Evolutionary conservation across 129 eudicot species (phyloP).

Genomic region (Smallanthus sonchifolius): DNA sequence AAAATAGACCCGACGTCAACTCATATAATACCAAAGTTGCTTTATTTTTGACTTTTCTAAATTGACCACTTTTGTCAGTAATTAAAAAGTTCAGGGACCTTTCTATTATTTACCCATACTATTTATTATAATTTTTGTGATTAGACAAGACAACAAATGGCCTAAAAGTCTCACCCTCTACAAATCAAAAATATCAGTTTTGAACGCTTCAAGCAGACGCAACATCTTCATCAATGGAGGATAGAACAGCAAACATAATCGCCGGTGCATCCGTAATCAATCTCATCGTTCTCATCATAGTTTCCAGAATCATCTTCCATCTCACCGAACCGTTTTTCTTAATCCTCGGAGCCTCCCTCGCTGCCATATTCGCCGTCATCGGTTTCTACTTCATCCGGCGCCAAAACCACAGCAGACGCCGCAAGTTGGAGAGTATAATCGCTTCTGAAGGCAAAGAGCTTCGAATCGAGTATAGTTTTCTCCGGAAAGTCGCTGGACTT

Average conservation of each 20-base stretch:
- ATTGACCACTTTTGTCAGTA: neutral
- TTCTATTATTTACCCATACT: neutral
- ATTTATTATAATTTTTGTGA: neutral
- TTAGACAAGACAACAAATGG: neutral
- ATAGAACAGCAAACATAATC: slow-evolving; percentile 44
- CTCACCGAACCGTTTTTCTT: slow-evolving; percentile 49
- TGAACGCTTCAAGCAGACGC: neutral
- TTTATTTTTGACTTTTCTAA: too few relatives aligned
- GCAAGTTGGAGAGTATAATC: slow-evolving; percentile 32
- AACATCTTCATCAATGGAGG: slow-evolving; percentile 43
- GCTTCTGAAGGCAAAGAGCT: slow-evolving; percentile 64
- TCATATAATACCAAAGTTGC: too few relatives aligned
- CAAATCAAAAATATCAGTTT: neutral
- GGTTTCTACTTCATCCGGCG: slow-evolving; percentile 25
- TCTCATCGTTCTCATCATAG: slow-evolving; percentile 33
- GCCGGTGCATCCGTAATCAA: slow-evolving; percentile 28
- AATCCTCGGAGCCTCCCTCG: slow-evolving; percentile 51
- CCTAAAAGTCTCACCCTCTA: slow-evolving; percentile 10
- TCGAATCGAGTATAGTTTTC: slow-evolving; percentile 71
- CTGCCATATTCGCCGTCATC: slow-evolving; percentile 51
- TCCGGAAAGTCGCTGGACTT: slow-evolving; percentile 78
- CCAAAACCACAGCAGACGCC: slow-evolving; percentile 26
- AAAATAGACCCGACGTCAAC: too few relatives aligned
- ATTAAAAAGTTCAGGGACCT: neutral
- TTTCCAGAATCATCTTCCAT: slow-evolving; percentile 38